Conservation (phyloP, 768 basidiomycete genomes). For the Lactarius hengduanensis region DNA sequence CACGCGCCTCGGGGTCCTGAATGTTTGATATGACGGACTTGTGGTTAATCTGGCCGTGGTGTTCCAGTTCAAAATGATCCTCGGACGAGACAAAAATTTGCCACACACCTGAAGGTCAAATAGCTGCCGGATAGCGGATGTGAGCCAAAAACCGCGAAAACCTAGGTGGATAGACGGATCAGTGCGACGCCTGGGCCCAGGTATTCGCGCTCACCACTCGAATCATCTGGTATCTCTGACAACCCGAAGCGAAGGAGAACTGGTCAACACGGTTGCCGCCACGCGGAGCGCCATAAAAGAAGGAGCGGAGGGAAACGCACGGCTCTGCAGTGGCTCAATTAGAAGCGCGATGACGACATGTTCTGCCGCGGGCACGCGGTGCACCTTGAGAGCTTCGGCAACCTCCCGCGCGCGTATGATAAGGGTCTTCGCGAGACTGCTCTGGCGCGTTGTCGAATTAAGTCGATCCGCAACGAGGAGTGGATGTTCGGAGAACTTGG, state of each 20-base stretch:
- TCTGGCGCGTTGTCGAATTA: slow-evolving; percentile 62
- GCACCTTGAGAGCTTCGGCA: slow-evolving; percentile 84
- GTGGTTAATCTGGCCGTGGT: slow-evolving; percentile 67
- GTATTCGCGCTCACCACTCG: slow-evolving; percentile 51
- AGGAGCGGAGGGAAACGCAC: slow-evolving; percentile 51
- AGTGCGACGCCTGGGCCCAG: slow-evolving; percentile 8
- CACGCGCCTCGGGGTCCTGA: slow-evolving; percentile 69
- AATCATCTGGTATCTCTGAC: slow-evolving; percentile 69
- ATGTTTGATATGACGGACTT: slow-evolving; percentile 75
- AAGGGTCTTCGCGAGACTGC: slow-evolving; percentile 71
- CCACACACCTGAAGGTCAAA: slow-evolving; percentile 66
- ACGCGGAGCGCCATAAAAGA: slow-evolving; percentile 10
- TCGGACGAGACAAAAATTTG: not conserved
- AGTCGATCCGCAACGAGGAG: slow-evolving; percentile 76
- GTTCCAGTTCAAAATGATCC: not conserved
- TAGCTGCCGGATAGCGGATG: slow-evolving; percentile 72
- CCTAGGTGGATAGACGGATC: slow-evolving; percentile 45
- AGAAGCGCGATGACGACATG: slow-evolving; percentile 80
- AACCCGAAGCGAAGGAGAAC: not conserved
- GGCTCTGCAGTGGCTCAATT: slow-evolving; percentile 82
- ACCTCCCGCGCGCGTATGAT: slow-evolving; percentile 82
- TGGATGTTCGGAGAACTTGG: slow-evolving; percentile 91
- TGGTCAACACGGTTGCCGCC: slow-evolving; percentile 11
- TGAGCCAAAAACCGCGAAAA: slow-evolving; percentile 84
- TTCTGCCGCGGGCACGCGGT: slow-evolving; percentile 73